Base-by-base conservation (phyloP, 768 basidiomycete genomes). In the Lentinula raphanica region DNA sequence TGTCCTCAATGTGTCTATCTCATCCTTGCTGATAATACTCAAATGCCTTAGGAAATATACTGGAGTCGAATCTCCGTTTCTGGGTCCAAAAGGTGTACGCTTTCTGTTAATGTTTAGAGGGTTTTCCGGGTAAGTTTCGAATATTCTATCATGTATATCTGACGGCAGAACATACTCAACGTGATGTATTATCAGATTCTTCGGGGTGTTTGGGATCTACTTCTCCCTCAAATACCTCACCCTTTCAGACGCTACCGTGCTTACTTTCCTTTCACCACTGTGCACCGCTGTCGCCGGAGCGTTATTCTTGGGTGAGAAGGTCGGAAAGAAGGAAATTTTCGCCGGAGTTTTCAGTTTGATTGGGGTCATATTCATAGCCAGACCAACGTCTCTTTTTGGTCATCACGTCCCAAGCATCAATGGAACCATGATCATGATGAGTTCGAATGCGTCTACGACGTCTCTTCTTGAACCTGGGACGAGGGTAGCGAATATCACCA, bases 281-380 rank as follows among this genome's bases (percentile, higher is more conserved):
- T 76, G 76, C 39, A 87, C 85, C 0, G 84, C 82, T 0, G 66
- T 90, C 7, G 72, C 83, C 5, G 91, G 84, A 3, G 80, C 81
- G 13, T 62, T 88, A 1, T 74, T 89, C 17, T 69, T 90, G 15
- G 78, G 80, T 25, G 92, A 94, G 63, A 68, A 65, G 0, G 79
- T 88, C 60, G 76, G 79, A 2, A 70, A 69, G 49, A 77, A 71
- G 59, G 83, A 91, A 66, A 77, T 79, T 4, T 44, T 84, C 39
- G 88, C 83, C 4, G 81, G 81, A 13, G 82, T 87, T 7, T 77
- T 80, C 48, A 87, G 90, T 68, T 76, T 95, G 31, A 42, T 80
- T 8, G 94, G 93, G 0, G 91, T 93, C 8, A 68, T 94, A 13
- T 75, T 94, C 7, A 92, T 97, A 50, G 90, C 92, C 11, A 78